Percentiles rank a stretch among this genome's conserved stretches.
Evolutionary conservation across 441 rosid genomes (phyloP).

Genomic region (Adansonia madagascariensis): DNA sequence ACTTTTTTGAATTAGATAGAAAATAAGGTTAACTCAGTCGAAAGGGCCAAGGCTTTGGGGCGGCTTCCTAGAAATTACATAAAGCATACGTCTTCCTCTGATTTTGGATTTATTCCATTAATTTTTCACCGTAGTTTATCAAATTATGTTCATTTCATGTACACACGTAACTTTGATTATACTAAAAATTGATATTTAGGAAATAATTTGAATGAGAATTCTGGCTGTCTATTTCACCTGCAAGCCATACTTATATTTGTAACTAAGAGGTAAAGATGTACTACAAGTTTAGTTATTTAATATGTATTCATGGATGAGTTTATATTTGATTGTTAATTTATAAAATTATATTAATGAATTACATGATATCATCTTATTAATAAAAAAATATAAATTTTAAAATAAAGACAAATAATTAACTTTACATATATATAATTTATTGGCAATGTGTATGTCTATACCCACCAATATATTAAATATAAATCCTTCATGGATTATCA

Average conservation of each 20-base stretch:
- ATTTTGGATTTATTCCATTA: not conserved
- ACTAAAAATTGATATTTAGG: not conserved
- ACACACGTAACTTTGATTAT: not conserved
- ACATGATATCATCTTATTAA: too few relatives aligned
- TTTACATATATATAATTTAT: too few relatives aligned
- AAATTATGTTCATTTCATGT: not conserved
- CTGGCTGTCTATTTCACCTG: not conserved
- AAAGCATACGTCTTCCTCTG: not conserved
- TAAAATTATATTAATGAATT: too few relatives aligned
- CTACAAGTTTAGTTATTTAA: not conserved
- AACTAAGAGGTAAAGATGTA: not conserved
- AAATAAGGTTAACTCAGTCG: not conserved
- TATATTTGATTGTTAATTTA: too few relatives aligned
- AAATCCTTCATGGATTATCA: not conserved
- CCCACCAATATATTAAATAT: too few relatives aligned
- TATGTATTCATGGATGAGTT: too few relatives aligned
- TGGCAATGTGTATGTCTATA: too few relatives aligned
- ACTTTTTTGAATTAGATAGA: slow-evolving; percentile 9
- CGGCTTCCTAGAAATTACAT: not conserved
- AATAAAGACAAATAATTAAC: too few relatives aligned
- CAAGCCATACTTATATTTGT: not conserved
- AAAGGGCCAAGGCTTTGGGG: not conserved
- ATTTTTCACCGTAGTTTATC: not conserved
- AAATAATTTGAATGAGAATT: not conserved
- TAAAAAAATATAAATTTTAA: too few relatives aligned